Evolutionary conservation across 2,329 filamentous ascomycete species (phyloP).

Genomic region (Nigrograna mackinnonii): DNA sequence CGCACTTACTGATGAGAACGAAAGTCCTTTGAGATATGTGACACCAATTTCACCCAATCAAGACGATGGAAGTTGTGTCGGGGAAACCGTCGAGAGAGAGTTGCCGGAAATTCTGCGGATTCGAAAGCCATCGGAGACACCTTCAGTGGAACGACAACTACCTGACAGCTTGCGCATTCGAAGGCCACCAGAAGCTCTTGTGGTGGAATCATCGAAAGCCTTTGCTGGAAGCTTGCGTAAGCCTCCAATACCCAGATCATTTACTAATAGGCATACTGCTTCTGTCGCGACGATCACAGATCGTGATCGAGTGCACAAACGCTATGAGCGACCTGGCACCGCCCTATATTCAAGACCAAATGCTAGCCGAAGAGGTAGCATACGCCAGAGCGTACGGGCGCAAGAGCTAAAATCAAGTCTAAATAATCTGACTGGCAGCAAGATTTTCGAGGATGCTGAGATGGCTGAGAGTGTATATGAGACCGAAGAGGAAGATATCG

Average conservation of each 20-base stretch:
- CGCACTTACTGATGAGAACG: slow-evolving; percentile 18
- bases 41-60: slow-evolving; percentile 11
- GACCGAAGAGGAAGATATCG: slow-evolving; percentile 28
- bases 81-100: slow-evolving; percentile 17
- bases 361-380: slow-evolving; percentile 16
- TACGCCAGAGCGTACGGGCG: slow-evolving; percentile 21
- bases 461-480: slow-evolving; percentile 35
- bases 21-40: too few species aligned
- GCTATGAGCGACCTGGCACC: slow-evolving; percentile 18
- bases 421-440: slow-evolving; percentile 24
- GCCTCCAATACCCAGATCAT: slow-evolving; percentile 15
- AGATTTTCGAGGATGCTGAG: slow-evolving; percentile 33
- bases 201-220: slow-evolving; percentile 9
- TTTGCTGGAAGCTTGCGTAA: slow-evolving; percentile 29
- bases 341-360: slow-evolving; percentile 9
- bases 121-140: slow-evolving; percentile 15
- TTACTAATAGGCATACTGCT: slow-evolving; percentile 15
- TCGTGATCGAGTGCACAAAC: slow-evolving; percentile 12
- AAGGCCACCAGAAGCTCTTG: slow-evolving; percentile 15
- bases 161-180: slow-evolving; percentile 13
- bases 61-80: too few species aligned
- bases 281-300: slow-evolving; percentile 9
- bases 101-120: slow-evolving; percentile 13
- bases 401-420: slow-evolving; percentile 25
- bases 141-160: slow-evolving; percentile 15